A percentile compares a stretch with the other conserved stretches of the same genome.
Conservation (phyloP, 371 early-diverging fungal genomes). For the Fennellomyces sp. region DNA sequence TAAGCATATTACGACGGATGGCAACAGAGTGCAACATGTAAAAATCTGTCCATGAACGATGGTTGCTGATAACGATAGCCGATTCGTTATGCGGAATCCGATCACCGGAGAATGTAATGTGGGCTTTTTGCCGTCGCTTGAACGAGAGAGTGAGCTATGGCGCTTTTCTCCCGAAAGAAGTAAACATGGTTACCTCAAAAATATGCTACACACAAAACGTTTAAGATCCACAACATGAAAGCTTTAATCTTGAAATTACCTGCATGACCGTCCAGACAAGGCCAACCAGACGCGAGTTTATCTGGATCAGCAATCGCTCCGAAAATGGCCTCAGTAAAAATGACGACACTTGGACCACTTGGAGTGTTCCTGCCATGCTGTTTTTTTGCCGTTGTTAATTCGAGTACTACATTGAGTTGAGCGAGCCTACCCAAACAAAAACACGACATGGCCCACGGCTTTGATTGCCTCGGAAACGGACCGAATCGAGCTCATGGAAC, state of each 20-base stretch:
- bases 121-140: conserved; percentile 59
- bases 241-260: conserved; percentile 29
- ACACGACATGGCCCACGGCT: conserved; percentile 35
- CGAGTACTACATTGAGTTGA: not conserved
- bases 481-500: conserved; percentile 29
- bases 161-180: not conserved
- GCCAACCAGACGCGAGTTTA: conserved; percentile 63
- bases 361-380: conserved; percentile 48
- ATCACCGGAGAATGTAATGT: conserved; percentile 71
- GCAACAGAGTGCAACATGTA: conserved; percentile 70
- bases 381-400: not conserved
- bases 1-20: conserved; percentile 61
- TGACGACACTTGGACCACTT: conserved; percentile 61
- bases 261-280: conserved; percentile 72
- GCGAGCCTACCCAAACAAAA: conserved; percentile 40
- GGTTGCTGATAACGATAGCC: conserved; percentile 69
- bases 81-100: conserved; percentile 55
- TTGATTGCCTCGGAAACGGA: conserved; percentile 36
- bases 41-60: conserved; percentile 67
- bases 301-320: conserved; percentile 50
- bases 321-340: conserved; percentile 59
- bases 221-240: not conserved
- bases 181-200: conserved; percentile 39
- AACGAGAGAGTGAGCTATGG: not conserved
- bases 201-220: conserved; percentile 27